Base-by-base conservation (phyloP, 495 filamentous ascomycete genomes). In the Neurospora cerealis region DNA sequence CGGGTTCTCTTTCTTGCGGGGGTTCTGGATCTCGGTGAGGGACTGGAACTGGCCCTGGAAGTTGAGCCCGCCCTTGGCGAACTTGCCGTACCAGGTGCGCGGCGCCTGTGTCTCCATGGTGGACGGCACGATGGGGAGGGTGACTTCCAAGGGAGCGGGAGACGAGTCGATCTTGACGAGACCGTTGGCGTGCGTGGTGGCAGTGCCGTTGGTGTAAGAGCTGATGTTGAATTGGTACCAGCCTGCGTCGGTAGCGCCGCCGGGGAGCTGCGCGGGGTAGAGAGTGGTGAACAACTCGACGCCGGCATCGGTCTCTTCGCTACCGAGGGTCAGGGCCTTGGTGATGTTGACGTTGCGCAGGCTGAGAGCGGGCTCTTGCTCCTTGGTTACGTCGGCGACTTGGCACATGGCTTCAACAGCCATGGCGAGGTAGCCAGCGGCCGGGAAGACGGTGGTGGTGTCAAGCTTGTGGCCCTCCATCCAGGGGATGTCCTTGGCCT, bases 371-470 rank as follows among this genome's bases (percentile, higher is more conserved):
- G 60, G 36, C 13, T 70, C 62, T 39, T 66, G 48, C 41, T 69
- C 42, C 37, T 1, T 70, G 66, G 37, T 71, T 69, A 21, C 70
- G 69, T 69, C 78, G 69, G 38, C 71, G 3, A 81, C 21, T 69
- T 85, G 75, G 21, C 75, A 73, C 5, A 76, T 78, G 0, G 81
- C 82, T 73, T 92, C 90, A 3, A 88, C 73, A 0, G 87, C 87
- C 79, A 87, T 88, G 11, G 83, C 80, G 21, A 87, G 73, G 74
- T 87, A 90, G 0, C 84, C 87, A 17, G 89, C 82, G 2, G 82
- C 89, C 10, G 91, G 90, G 66, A 88, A 89, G 0, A 93, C 78
- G 8, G 78, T 69, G 9, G 80, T 75, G 11, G 75, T 76, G 60
- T 77, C 81, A 41, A 80, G 72, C 38, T 79, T 71, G 73, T 90